Evolutionary conservation across 768 basidiomycete species (phyloP), one percentile per base, ranked within the genome.

Genomic region (Lepiota brunneoincarnata): DNA sequence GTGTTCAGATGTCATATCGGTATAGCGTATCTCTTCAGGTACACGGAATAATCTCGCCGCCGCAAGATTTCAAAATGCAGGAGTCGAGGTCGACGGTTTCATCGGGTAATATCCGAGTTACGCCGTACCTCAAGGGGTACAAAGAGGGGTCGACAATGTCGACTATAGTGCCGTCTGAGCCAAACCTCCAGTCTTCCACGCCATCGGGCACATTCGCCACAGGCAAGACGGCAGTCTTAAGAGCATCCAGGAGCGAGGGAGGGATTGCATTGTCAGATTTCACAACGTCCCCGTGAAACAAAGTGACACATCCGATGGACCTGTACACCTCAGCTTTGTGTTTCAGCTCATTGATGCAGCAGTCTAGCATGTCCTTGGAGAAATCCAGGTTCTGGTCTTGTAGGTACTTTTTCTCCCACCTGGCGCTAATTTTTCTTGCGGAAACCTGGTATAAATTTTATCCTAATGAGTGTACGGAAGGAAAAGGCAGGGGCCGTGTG

Each of bases 71-170:
- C 31, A 31, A 9, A 9, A 31, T 31, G 31, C 31, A 31, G 7
- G 31, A 4, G 7, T 31, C 31, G 31, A 31, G 31, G 31, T 31
- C 31, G 31, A 31, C 11, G 31, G 31, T 31, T 31, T 31, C 31
- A 9, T 31, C 4, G 31, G 31, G 31, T 31, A 31, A 31, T 9
- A 39, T 58, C 2, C 46, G 42, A 1, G 64, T 68, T n/a, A 59
- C 63, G 10, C 62, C 67, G 51, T 74, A 72, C 17, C 67, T 59
- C 0, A 75, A 41, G 28, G 64, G 65, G 58, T 64, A 76, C 2
- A 76, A 64, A 5, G 73, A 68, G 45, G 75, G 75, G 44, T 77
- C 72, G 1, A 75, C 69, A 36, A 76, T 64, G 51, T 76, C 73
- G 12, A 76, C 67, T 0, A 77, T 74, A 35, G 67, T 70, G 2